phyloP scores from a whole-genome alignment of 108 stramenopile species.

The Skeletonema menzelii region DNA sequence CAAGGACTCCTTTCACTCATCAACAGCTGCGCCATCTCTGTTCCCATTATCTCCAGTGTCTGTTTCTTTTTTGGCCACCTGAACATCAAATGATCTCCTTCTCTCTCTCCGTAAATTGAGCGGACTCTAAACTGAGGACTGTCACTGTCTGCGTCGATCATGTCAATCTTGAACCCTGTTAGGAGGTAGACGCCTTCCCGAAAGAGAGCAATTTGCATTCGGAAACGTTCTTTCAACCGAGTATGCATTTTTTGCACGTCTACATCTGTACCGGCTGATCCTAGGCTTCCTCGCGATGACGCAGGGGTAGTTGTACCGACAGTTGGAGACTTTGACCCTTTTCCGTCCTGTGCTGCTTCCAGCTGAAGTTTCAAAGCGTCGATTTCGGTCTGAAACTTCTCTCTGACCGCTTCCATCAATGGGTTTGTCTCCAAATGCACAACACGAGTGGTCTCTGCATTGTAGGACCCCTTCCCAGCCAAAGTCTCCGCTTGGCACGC shows the following conservation, averaged over 20 bases:
- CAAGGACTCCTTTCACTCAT: conserved; percentile 53
- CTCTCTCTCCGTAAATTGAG: conserved; percentile 92
- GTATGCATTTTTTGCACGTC: conserved; percentile 88
- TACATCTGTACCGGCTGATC: conserved; percentile 38
- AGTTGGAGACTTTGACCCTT: background rate
- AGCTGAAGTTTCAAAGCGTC: conserved; percentile 55
- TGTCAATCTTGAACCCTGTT: conserved; percentile 94
- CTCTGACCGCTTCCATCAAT: conserved; percentile 59
- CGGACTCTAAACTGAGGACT: conserved; percentile 81
- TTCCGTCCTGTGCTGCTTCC: conserved; percentile 39
- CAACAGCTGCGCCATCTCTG: conserved; percentile 79
- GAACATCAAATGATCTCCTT: conserved; percentile 90
- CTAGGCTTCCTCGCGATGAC: conserved; percentile 25
- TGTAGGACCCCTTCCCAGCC: conserved; percentile 88
- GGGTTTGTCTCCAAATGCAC: conserved; percentile 82
- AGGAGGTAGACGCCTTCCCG: conserved; percentile 93
- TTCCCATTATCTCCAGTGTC: conserved; percentile 74
- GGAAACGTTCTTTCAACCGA: conserved; percentile 90
- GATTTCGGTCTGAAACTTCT: conserved; percentile 65
- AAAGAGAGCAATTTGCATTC: conserved; percentile 87
- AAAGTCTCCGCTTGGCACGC: conserved; percentile 72
- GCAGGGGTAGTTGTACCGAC: conserved; percentile 22
- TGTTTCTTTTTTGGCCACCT: conserved; percentile 70
- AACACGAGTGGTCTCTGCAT: conserved; percentile 71
- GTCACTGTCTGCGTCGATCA: conserved; percentile 65